A percentile compares a stretch with the other conserved stretches of the same genome.
Evolutionary conservation across 257 asterid species (phyloP).

Genomic region (Ophiorrhiza pumila): DNA sequence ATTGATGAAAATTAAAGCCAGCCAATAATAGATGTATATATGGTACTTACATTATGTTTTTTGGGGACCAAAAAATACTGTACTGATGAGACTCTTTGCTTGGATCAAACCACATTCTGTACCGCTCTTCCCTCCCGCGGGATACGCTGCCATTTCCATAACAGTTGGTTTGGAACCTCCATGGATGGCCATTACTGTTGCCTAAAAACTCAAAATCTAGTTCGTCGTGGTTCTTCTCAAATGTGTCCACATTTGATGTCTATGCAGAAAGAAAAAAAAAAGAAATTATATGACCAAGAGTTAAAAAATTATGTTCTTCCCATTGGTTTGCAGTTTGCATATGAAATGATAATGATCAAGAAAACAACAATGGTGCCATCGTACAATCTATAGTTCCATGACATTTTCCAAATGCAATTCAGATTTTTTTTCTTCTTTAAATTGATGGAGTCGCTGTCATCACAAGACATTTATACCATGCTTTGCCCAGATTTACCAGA

Average conservation of each 20-base stretch:
- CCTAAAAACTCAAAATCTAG: conserved; percentile 88
- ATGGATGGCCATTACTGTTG: conserved; percentile 63
- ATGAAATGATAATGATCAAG: too few relatives aligned
- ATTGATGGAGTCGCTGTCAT: background rate
- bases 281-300: too few relatives aligned
- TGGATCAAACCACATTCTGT: conserved; percentile 88
- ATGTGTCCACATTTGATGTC: conserved; percentile 87
- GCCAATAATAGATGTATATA: background rate
- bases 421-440: background rate
- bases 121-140: conserved; percentile 92
- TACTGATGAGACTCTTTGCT: conserved; percentile 67
- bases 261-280: conserved; percentile 7
- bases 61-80: conserved; percentile 89
- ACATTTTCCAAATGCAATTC: too few relatives aligned
- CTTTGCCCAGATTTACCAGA: too few relatives aligned
- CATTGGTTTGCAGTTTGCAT: too few relatives aligned
- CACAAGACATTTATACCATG: background rate
- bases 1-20: background rate
- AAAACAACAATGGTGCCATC: too few relatives aligned
- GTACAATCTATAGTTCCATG: too few relatives aligned
- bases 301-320: too few relatives aligned
- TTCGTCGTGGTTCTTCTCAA: conserved; percentile 92
- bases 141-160: conserved; percentile 85
- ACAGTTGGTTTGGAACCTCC: conserved; percentile 91
- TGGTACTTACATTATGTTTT: conserved; percentile 47